Base-by-base conservation (phyloP, 2,329 filamentous ascomycete species). In the Delphinella strobiligena region DNA sequence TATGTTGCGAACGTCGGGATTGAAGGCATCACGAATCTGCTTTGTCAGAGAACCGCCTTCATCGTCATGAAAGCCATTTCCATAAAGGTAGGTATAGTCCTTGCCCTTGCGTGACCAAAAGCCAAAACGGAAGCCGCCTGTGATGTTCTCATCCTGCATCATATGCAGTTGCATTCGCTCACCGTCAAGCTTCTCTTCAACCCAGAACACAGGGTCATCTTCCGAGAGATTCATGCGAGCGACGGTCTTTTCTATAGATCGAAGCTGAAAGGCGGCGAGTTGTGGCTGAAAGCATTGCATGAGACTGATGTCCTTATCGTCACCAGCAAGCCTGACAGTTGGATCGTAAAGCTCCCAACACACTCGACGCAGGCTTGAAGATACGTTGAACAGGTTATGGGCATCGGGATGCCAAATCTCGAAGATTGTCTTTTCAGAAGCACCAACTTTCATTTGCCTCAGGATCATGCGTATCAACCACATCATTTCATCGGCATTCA, bases 221-320 rank as follows among this genome's bases (percentile, higher is more conserved):
- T 80, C 73, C 0, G 75, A 80, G 0, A 72, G 68, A 2, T 75
- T 73, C 61, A 80, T 74, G 33, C 64, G 78, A 14, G 75, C 67
- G 1, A 93, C 76, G 74, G 93, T 85, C 54, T 78, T 82, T 40
- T 86, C 74, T 49, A 94, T 85, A 0, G 79, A 78, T 24, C 83
- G 74, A 69, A 83, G 82, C 58, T 95, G 86, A 47, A 93, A 95
- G 47, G 91, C 83, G 4, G 91, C 91, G 27, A 98, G 71, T 59
- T 96, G 91, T 4, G 91, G 91, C 54, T 96, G 89, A 54, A 96
- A 96, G 56, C 87, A 95, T 53, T 91, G 82, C 85, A 95, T 94
- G 24, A 96, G 64, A 2, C 72, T 68, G 11, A 96, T 78, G 0
- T 81, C 80, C 1, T 78, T 73, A 38, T 87, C 78, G 17, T 86